Evolutionary conservation across 352 stramenopile genomes (phyloP).

Genomic region (Globisporangium acanthophoron): DNA sequence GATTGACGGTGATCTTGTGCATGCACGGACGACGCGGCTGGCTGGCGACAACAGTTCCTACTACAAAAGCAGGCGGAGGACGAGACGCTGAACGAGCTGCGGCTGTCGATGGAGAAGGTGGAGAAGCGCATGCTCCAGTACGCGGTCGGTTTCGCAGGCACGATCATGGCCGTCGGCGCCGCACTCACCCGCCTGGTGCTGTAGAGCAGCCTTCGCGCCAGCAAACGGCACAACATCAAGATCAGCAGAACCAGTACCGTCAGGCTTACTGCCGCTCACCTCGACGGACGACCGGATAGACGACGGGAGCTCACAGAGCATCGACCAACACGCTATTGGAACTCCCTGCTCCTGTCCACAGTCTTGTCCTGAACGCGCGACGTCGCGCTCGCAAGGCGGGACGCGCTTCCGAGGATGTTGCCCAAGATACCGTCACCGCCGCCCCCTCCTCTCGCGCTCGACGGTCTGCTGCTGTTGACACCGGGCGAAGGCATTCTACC

Average conservation of each 20-base stretch:
- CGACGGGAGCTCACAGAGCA: background rate
- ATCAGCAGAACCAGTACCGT: background rate
- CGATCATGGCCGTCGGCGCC: conserved; percentile 82
- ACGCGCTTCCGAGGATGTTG: conserved; percentile 66
- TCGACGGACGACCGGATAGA: background rate
- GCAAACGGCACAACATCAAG: background rate
- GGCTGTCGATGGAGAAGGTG: conserved; percentile 85
- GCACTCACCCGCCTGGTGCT: conserved; percentile 71
- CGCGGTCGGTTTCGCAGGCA: conserved; percentile 80
- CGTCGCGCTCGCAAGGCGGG: conserved; percentile 55
- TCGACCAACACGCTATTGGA: conserved; percentile 9
- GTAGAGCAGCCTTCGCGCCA: conserved; percentile 15
- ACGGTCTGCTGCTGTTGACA: conserved; percentile 10
- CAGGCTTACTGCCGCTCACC: background rate
- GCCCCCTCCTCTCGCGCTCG: background rate
- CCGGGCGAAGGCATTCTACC: conserved; percentile 1
- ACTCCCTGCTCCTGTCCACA: conserved; percentile 32
- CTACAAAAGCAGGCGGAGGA: conserved; percentile 87
- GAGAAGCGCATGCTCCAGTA: conserved; percentile 89
- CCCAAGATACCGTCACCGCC: conserved; percentile 31
- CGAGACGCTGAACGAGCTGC: conserved; percentile 81
- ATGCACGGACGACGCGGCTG: background rate
- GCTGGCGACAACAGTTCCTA: conserved; percentile 38
- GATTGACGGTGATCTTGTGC: background rate
- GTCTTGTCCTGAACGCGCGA: conserved; percentile 55